Base-by-base conservation (phyloP, 768 basidiomycete species). In the Russula ochroleuca region DNA sequence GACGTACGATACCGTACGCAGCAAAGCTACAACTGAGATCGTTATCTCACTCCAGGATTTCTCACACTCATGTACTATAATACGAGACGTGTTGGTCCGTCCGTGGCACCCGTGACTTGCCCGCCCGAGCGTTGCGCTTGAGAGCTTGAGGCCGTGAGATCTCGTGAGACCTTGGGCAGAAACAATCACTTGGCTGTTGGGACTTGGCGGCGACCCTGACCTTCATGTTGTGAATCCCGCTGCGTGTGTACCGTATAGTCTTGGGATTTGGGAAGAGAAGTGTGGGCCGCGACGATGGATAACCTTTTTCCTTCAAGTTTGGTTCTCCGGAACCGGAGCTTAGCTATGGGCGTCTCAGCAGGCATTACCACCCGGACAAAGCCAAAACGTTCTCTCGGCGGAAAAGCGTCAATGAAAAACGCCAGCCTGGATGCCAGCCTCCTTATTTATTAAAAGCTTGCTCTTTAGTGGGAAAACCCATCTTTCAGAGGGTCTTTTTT, bases 391-490 rank as follows among this genome's bases (percentile, higher is more conserved):
- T 40, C 35, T 41, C 58, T 54, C 37, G 37, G 23, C 53, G 38
- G 37, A 5, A 14, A 57, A 38, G 41, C 57, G 49, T 40, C 43
- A 51, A 23, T 47, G 45, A 23, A 58, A 33, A 31, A 15, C n/a
- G 5, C 37, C 38, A 53, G 31, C 31, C 52, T 55, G 51, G 52
- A 33, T 13, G 15, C 21, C 48, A 49, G 54, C 21, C 21, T 47
- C 45, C 38, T 21, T 21, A 41, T 53, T 51, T 59, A 63, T 63
- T 59, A 31, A 63, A 63, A 51, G 21, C 57, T 59, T 40, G 57
- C 57, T 50, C 41, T 62, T 50, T 23, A 33, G 51, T 53, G 45
- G 62, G 62, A 53, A 45, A 63, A 50, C 28, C 50, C 14, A 38
- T n/a, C 57, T 23, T 59, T 7, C 15, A 13, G 14, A 51, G 14